Evolutionary conservation across 208 protist genomes (phyloP), one percentile per base, ranked within the genome.

Genomic region (Lotmaria passim): DNA sequence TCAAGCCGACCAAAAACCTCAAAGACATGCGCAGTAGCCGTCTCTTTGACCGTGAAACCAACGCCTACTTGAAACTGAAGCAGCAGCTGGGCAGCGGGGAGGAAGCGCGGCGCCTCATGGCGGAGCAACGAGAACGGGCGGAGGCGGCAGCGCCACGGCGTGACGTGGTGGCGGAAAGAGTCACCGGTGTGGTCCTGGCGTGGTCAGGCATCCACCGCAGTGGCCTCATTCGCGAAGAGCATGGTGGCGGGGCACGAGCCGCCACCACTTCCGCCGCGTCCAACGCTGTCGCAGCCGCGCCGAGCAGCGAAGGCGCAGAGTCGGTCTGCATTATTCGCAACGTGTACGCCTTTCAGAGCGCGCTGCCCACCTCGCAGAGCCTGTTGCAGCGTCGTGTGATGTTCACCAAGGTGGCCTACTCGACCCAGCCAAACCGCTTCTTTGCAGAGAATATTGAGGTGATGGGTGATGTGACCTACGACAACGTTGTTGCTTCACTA

Each of bases 201-300:
- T 94, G 89, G 89, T 93, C 89, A 10, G 57, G 78, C 21, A 76
- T 93, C 15, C 81, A 94, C 67, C 89, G 87, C 67, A 94, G 83
- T 68, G 92, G 92, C 3, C 81, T 90, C 28, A 65, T 94, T 33
- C 60, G 85, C 26, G 80, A 85, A 39, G 81, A 72, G 21, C 38
- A 59, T 17, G 64, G 15, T 3, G 28, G 14, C 3, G 52, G 23
- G 2, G 52, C 52, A 6, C 14, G 3, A 6, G 14, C 28, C 17
- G 52, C 33, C 7, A 4, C 52, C 1, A 6, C 28, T 17, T 21
- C 52, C 14, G 19, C 8, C 2, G 14, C 33, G 5, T 7, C 52
- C 26, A 24, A 3, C 23, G n/a, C 28, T 43, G 71, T 34, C 4
- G 26, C 48, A 14, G 23, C 26, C 12, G 34, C 48, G 14, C 7